These are phyloP conservation scores for Termitomyces sp. DNA, from an alignment of 768 basidiomycete species.

Conservation along the genomic window DNA sequence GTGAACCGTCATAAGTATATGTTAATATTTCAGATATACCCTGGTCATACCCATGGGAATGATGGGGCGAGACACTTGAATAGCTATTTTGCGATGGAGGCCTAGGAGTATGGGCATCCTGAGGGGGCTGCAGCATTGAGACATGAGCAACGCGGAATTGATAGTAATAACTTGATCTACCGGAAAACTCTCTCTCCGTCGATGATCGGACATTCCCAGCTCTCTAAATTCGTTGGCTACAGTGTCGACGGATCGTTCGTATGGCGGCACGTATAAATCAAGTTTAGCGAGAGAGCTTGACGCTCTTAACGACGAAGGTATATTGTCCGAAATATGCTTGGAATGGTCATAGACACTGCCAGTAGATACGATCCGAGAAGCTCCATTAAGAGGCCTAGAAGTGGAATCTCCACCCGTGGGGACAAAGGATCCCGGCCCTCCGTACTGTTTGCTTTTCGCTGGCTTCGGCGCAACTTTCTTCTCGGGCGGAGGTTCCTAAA, in stretches of 20 bases:
- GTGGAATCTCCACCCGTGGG: constrained; percentile 40
- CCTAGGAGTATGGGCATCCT: constrained; percentile 28
- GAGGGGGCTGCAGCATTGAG: constrained; percentile 25
- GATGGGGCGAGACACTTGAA: constrained; percentile 26
- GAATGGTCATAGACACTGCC: constrained; percentile 30
- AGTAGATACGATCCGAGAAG: constrained; percentile 24
- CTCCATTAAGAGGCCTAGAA: constrained; percentile 18
- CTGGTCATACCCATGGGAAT: constrained; percentile 35
- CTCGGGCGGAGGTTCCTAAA: constrained; percentile 66
- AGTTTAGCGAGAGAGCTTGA: constrained; percentile 57
- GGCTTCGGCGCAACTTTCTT: constrained; percentile 53
- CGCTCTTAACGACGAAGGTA: constrained; percentile 55
- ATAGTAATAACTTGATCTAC: constrained; percentile 28
- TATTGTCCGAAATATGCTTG: constrained; percentile 39
- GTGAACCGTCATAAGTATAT: constrained; percentile 37
- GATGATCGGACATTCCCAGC: constrained; percentile 45
- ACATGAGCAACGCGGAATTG: neutral
- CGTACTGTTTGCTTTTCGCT: constrained; percentile 56
- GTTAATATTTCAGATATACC: constrained; percentile 24
- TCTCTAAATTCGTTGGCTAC: constrained; percentile 64
- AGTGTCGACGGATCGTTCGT: constrained; percentile 57
- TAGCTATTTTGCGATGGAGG: constrained; percentile 27
- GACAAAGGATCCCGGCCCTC: constrained; percentile 72
- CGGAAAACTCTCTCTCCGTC: constrained; percentile 52
- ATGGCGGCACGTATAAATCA: constrained; percentile 70